Evolutionary conservation across 192 early-diverging fungal species (phyloP), one percentile per base, ranked within the genome.

Genomic region (Coemansia guatemalensis): DNA sequence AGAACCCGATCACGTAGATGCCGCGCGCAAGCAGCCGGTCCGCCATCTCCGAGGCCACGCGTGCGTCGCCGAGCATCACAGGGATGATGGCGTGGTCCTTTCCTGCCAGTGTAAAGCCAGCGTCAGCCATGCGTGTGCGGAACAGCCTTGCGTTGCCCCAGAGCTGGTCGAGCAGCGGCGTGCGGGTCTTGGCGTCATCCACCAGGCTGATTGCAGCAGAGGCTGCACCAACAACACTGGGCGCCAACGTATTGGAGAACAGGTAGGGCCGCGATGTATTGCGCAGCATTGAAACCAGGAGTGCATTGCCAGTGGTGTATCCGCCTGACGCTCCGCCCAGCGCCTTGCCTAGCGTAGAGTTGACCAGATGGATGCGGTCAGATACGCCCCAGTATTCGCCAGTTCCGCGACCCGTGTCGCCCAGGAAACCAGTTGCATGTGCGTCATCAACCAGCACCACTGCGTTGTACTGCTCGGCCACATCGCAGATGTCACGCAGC

Each of bases 401-500:
- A 18, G 87, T 82, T 35, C 90, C 90, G 9, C 85, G 75, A 1
- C 90, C 90, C 8, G 77, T 79, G 11, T 75, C 48, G 8, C 90
- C 90, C 25, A 92, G 61, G 35, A 87, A 84, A 4, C 90, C 90
- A 23, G 90, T 81, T 8, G 88, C 88, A 25, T 88, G 82, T n/a
- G 80, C 83, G 49, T 92, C 90, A 59, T 92, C 90, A 17, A 92
- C 78, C 65, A 92, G 83, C 52, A 90, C 77, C 5, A 89, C 74
- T 59, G 86, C 90, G 60, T 85, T 83, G 77, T 90, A 88, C 63
- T 85, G 73, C 35, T 89, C 81, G 53, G 87, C 90, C 50, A 92
- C 74, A 23, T 85, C 88, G 49, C 88, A 77, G 62, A 92, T 71
- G 12, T 83, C 66, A 3, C 83, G 81, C 9, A 92, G 81, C 23